Evolutionary conservation across 2,329 filamentous ascomycete genomes (phyloP).

Genomic region (Penicillium sp.): DNA sequence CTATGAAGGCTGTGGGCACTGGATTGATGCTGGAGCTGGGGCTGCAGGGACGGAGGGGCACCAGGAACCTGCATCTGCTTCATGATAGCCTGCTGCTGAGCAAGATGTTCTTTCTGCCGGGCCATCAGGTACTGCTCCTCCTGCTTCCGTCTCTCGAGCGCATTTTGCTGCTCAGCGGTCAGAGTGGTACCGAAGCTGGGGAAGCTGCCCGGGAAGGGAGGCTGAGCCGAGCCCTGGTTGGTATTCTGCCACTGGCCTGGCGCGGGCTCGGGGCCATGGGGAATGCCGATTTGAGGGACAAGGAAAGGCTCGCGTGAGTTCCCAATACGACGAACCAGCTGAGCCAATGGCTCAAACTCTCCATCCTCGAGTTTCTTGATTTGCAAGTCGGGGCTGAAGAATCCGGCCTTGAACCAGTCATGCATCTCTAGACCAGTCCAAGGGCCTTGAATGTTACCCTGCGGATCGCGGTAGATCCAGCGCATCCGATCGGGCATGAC

Average conservation of each 20-base stretch:
- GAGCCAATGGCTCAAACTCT: slow-evolving; percentile 92
- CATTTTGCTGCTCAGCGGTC: slow-evolving; percentile 97
- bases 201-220: slow-evolving; percentile 89
- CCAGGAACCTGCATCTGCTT: slow-evolving; percentile 70
- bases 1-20: slow-evolving; percentile 95
- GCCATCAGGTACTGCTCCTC: slow-evolving; percentile 98
- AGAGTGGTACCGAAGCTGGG: slow-evolving; percentile 92
- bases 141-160: slow-evolving; percentile 91
- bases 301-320: slow-evolving; percentile 97
- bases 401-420: slow-evolving; percentile 98
- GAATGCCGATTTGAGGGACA: slow-evolving; percentile 93
- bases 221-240: slow-evolving; percentile 66
- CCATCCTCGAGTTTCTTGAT: slow-evolving; percentile 93
- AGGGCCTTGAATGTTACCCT: slow-evolving; percentile 87
- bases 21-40: slow-evolving; percentile 85
- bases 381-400: slow-evolving; percentile 91
- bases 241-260: slow-evolving; percentile 54
- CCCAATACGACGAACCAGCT: slow-evolving; percentile 91
- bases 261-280: slow-evolving; percentile 73
- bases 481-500: slow-evolving; percentile 99
- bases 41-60: slow-evolving; percentile 54
- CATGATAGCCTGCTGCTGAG: slow-evolving; percentile 79
- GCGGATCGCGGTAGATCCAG: slow-evolving; percentile 96
- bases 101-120: slow-evolving; percentile 88
- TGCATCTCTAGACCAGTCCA: slow-evolving; percentile 99